Conservation (phyloP, 768 basidiomycete genomes). For the Suillus weaverae region DNA sequence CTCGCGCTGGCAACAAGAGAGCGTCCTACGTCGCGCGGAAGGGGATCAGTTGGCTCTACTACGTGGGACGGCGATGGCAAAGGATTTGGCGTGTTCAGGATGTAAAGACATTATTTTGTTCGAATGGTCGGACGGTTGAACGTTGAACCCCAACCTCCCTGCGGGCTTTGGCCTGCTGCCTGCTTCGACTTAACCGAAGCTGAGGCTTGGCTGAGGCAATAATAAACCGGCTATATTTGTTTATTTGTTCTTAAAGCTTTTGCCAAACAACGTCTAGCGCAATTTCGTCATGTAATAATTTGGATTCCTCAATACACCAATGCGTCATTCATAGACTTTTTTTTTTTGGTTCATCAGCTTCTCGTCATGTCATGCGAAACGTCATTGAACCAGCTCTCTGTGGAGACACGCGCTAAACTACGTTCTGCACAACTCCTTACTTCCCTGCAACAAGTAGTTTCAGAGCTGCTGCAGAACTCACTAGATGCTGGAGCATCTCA, state of each 20-base stretch:
- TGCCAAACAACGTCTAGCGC: constrained; percentile 23
- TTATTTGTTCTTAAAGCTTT: constrained; percentile 24
- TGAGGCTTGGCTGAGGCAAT: no score
- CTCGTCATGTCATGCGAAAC: constrained; percentile 22
- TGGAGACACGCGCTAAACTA: constrained; percentile 64
- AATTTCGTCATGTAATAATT: background rate
- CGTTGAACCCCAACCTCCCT: background rate
- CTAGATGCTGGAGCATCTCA: constrained; percentile 75
- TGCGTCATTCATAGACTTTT: background rate
- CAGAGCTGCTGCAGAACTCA: constrained; percentile 88
- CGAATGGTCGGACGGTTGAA: background rate
- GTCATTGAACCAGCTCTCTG: constrained; percentile 46
- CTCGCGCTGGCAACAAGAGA: constrained; percentile 71
- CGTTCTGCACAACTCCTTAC: constrained; percentile 86
- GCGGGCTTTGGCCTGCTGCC: background rate
- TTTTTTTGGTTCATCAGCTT: background rate
- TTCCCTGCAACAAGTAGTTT: constrained; percentile 74
- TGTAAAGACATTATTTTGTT: constrained; percentile 47
- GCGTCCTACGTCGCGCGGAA: constrained; percentile 19
- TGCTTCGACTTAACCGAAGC: background rate
- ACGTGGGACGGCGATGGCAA: constrained; percentile 72
- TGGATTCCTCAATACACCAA: background rate
- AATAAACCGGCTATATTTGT: constrained; percentile 19
- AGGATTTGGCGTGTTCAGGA: constrained; percentile 90
- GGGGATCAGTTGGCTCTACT: constrained; percentile 29